Evolutionary conservation across 2,329 filamentous ascomycete species (phyloP).

Genomic region (Aspergillus bombycis): DNA sequence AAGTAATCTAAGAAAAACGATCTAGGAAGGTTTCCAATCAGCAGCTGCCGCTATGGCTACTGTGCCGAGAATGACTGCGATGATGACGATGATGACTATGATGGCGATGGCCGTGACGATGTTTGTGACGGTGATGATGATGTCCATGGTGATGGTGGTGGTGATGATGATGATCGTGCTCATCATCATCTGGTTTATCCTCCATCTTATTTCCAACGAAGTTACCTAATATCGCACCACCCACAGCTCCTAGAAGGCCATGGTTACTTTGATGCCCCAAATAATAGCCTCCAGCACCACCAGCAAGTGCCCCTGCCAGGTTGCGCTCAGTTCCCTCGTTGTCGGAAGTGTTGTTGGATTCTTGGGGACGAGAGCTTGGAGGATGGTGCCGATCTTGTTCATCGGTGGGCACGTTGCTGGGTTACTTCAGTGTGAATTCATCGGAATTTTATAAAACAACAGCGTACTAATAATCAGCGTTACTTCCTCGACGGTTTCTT

Average conservation of each 20-base stretch:
- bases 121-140: conserved; percentile 19
- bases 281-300: conserved; percentile 60
- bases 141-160: conserved; percentile 24
- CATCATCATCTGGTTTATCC: conserved; percentile 35
- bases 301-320: conserved; percentile 59
- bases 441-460: not conserved
- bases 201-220: conserved; percentile 60
- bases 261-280: conserved; percentile 61
- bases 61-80: conserved; percentile 29
- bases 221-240: conserved; percentile 59
- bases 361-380: not conserved
- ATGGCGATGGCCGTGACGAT: conserved; percentile 15
- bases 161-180: conserved; percentile 10
- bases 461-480: conserved; percentile 25
- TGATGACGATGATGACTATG: conserved; percentile 21
- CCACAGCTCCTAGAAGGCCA: conserved; percentile 60
- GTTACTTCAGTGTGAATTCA: not conserved
- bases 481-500: conserved; percentile 17
- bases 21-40: not conserved
- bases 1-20: not conserved
- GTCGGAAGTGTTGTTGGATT: conserved; percentile 38
- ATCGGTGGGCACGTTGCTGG: not conserved
- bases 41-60: conserved; percentile 16
- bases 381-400: not conserved
- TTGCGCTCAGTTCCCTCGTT: conserved; percentile 59